These are phyloP conservation scores for Fusarium paranaense DNA, from an alignment of 2,329 filamentous ascomycete genomes.

Conservation along the genomic window DNA sequence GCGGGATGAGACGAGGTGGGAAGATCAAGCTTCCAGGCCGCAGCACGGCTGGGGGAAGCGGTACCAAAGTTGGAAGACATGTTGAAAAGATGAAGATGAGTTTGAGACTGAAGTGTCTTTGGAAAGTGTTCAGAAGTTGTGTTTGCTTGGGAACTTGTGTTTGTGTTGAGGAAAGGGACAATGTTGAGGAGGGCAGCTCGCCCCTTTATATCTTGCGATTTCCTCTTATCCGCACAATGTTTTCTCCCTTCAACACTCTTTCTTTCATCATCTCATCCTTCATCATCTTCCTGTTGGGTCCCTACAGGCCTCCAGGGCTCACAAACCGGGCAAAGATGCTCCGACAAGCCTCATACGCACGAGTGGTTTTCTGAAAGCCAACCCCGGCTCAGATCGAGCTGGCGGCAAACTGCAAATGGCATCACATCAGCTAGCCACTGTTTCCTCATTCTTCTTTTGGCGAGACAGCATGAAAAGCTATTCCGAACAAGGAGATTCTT, in stretches of 20 bases:
- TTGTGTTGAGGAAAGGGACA: not conserved
- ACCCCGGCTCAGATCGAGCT: not conserved
- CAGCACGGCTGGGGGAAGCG: slow-evolving; percentile 26
- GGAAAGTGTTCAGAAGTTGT: not conserved
- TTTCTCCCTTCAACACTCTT: not conserved
- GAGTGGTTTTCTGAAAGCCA: not conserved
- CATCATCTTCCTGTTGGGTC: not conserved
- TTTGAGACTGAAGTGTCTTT: not conserved
- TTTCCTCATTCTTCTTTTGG: not conserved
- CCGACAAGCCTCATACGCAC: not conserved
- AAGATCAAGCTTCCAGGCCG: slow-evolving; percentile 22
- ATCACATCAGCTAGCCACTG: not conserved
- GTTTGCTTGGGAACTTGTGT: not conserved
- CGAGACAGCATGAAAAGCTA: not conserved
- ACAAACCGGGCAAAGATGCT: not conserved
- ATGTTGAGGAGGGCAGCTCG: not conserved
- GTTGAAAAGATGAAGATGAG: not conserved
- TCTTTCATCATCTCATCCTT: too few relatives aligned
- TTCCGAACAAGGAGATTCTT: not conserved
- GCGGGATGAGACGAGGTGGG: slow-evolving; percentile 16
- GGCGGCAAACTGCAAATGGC: not conserved
- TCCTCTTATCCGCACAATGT: not conserved
- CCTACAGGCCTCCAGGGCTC: not conserved
- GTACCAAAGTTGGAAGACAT: not conserved
- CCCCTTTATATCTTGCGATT: not conserved